Base-by-base conservation (phyloP, 2,329 filamentous ascomycete genomes). In the Colletotrichum trifolii region DNA sequence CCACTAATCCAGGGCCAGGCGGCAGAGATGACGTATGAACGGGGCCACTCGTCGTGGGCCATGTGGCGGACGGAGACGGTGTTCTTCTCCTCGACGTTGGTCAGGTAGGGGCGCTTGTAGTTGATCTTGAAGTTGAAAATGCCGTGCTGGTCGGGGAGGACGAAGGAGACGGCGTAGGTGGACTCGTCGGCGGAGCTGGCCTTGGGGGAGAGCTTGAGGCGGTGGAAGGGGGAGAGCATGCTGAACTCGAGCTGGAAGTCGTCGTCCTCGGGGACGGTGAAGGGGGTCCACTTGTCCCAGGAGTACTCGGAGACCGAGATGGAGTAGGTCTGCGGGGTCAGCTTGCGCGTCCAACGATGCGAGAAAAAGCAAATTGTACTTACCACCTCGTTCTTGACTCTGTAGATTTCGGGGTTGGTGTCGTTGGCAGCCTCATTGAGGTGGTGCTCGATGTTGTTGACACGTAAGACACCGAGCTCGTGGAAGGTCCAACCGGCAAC, bases 101-200 rank as follows among this genome's bases (percentile, higher is more conserved):
- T 96, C 71, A 97, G 81, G 84, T 97, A 97, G 1, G 95, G 94
- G 7, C 96, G 89, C 84, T 97, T 97, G 86, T 98, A 97, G 85
- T 97, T 97, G 78, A 98, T 86, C 75, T 90, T 89, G 86, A 99
- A 98, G 82, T 97, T 97, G 86, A 98, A 99, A 80, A 99, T 97
- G 75, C 96, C 96, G 82, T 99, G 96, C 80, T 99, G 96, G 77
- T 99, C 96, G 5, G 96, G 96, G 4, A 95, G 86, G 69, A 85
- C 91, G 80, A 99, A 97, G 33, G 87, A 85, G 49, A 87, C 85
- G 68, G 86, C 85, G 83, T 90, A 99, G 67, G 91, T 85, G 54
- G 92, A 90, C 69, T 89, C 88, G 72, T 92, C 89, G 59, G 84
- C 78, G 2, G 89, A 90, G 34, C 83, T 83, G 38, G 79, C 78